Evolutionary conservation across 202 grass and related monocot genomes (phyloP), one percentile per base, ranked within the genome.

Genomic region (Setaria italica): DNA sequence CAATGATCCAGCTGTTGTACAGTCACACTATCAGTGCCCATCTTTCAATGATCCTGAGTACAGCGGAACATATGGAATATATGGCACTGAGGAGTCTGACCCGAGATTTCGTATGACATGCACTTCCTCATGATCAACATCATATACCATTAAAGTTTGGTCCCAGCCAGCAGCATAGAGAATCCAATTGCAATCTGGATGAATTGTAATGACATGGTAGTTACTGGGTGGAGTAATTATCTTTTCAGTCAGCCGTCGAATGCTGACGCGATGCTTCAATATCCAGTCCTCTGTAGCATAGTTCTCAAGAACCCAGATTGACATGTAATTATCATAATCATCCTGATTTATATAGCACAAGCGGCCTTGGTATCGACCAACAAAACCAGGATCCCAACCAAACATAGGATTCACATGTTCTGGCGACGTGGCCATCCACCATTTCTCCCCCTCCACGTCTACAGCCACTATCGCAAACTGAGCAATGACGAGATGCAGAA

Each of bases 101-200:
- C 8, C 48, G 37, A 84, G 59, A 65, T 42, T 75, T 15, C 17
- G 17, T 12, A 84, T 75, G 39, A 29, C 8, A 4, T 14, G 6
- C 51, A 55, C 70, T 75, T 84, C 49, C 33, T 50, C 47, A 20
- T 0, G 20, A 17, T 84, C 59, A 62, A 84, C 53, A 46, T 84
- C 13, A 30, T 76, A 84, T 12, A 59, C 60, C 59, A 54, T 63
- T 6, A 84, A 47, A 11, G 62, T 53, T 35, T 30, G 6, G 7
- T 65, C 2, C 11, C 12, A 8, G 0, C 34, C n/a, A 73, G 34
- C 49, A 76, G 39, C 3, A 54, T 54, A 42, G 82, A 75, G 49
- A 55, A 84, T 54, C 70, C 64, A 37, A 55, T 32, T 75, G 71
- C 70, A 84, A 8, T 84, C 33, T 19, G 59, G 58, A 74, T 74